A percentile compares a stretch with the other conserved stretches of the same genome.
Conservation (phyloP, 257 asterid species). For the Datura wrightii region DNA sequence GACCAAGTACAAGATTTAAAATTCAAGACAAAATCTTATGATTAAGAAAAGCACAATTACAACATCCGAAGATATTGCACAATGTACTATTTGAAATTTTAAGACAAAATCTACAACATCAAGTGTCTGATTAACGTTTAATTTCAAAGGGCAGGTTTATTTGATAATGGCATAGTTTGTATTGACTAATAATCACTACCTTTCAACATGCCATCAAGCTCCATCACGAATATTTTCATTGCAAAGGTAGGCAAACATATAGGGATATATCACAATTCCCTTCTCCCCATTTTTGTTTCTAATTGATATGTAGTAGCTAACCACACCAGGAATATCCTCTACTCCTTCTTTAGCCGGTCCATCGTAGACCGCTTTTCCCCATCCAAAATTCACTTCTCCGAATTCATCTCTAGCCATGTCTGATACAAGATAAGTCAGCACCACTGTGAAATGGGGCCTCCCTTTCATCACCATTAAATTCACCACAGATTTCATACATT, state of each 20-base stretch:
- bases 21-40: too few species aligned
- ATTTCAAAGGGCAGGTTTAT: slow-evolving; percentile 43
- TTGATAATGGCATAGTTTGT: slow-evolving; percentile 25
- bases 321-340: slow-evolving; percentile 54
- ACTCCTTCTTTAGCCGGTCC: slow-evolving; percentile 66
- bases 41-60: too few species aligned
- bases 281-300: slow-evolving; percentile 56
- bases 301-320: slow-evolving; percentile 50
- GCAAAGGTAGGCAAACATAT: slow-evolving; percentile 58
- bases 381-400: slow-evolving; percentile 64
- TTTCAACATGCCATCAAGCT: slow-evolving; percentile 50
- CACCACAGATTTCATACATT: slow-evolving; percentile 45
- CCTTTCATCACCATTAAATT: slow-evolving; percentile 42
- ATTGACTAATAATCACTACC: slow-evolving; percentile 16
- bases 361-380: slow-evolving; percentile 64
- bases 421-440: slow-evolving; percentile 49
- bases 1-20: too few species aligned
- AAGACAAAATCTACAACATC: background rate
- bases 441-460: slow-evolving; percentile 46
- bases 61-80: background rate
- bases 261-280: slow-evolving; percentile 53
- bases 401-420: slow-evolving; percentile 54
- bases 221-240: slow-evolving; percentile 59
- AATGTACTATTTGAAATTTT: background rate
- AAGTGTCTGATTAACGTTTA: background rate